Evolutionary conservation across 176 grass and related monocot genomes (phyloP).

Genomic region (Phoenix dactylifera): DNA sequence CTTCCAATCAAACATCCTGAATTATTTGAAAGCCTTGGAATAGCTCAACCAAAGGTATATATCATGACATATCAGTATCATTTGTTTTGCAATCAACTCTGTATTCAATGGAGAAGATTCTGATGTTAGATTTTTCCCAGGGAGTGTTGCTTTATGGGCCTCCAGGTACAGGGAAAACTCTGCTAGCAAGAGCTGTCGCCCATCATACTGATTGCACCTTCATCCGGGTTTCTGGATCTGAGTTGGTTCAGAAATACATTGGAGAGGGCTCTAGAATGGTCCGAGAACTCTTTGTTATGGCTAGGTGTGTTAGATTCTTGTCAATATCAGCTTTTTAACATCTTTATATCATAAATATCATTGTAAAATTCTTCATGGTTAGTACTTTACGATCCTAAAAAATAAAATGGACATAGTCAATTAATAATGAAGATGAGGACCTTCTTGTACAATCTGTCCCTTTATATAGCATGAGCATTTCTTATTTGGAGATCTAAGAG

Average conservation of each 20-base stretch:
- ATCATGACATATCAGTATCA: not conserved
- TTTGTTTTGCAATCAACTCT: not conserved
- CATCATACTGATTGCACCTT: slow-evolving; percentile 99
- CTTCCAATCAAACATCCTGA: slow-evolving; percentile 99
- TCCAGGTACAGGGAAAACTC: slow-evolving; percentile 95
- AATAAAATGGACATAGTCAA: too few relatives aligned
- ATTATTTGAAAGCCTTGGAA: slow-evolving; percentile 95
- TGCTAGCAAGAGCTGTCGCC: slow-evolving; percentile 89
- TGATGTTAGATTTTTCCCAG: slow-evolving; percentile 33
- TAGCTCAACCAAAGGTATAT: slow-evolving; percentile 91
- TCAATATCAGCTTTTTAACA: too few relatives aligned
- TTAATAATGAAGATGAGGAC: too few relatives aligned
- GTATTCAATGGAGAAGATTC: not conserved
- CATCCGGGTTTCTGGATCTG: slow-evolving; percentile 97
- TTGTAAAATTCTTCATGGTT: too few relatives aligned
- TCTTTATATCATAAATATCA: too few relatives aligned
- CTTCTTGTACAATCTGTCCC: too few relatives aligned
- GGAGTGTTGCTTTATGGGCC: slow-evolving; percentile 98
- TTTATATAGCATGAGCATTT: too few relatives aligned
- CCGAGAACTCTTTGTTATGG: slow-evolving; percentile 98
- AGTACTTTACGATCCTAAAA: too few relatives aligned
- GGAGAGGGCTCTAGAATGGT: slow-evolving; percentile 98
- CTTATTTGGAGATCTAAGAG: too few relatives aligned
- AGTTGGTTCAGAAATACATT: slow-evolving; percentile 99
- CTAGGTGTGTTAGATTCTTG: slow-evolving; percentile 43